Conservation (phyloP, 371 early-diverging fungal species). For the Saksenaea vasiformis region DNA sequence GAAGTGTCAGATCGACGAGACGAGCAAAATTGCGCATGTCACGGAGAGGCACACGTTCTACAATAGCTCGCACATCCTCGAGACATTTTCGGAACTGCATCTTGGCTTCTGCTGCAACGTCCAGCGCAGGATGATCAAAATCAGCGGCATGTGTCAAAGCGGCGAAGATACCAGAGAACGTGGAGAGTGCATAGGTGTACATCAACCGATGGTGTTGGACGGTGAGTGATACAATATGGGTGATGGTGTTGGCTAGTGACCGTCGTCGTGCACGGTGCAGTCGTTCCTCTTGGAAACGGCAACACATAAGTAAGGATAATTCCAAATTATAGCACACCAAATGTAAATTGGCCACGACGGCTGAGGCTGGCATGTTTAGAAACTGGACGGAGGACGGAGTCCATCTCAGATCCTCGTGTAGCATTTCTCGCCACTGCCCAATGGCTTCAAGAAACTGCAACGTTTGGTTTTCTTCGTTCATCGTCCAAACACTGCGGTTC, state of each 20-base stretch:
- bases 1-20: conserved; percentile 35
- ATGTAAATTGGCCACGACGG: conserved; percentile 38
- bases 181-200: conserved; percentile 38
- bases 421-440: conserved; percentile 34
- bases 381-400: conserved; percentile 14
- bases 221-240: conserved; percentile 38
- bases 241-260: conserved; percentile 42
- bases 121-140: conserved; percentile 35
- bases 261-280: conserved; percentile 36
- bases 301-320: conserved; percentile 44
- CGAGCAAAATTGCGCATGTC: conserved; percentile 37
- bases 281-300: conserved; percentile 43
- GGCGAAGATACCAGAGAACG: conserved; percentile 46
- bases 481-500: conserved; percentile 33
- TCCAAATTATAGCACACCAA: conserved; percentile 42
- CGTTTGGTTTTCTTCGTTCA: conserved; percentile 37
- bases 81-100: conserved; percentile 41
- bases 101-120: conserved; percentile 34
- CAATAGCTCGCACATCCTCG: conserved; percentile 36
- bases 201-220: conserved; percentile 37
- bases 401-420: conserved; percentile 39
- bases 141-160: conserved; percentile 47
- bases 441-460: conserved; percentile 37
- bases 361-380: conserved; percentile 24
- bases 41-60: conserved; percentile 23